These are phyloP conservation scores for Phytophthora melonis DNA, from an alignment of 352 stramenopile genomes.

Conservation along the genomic window DNA sequence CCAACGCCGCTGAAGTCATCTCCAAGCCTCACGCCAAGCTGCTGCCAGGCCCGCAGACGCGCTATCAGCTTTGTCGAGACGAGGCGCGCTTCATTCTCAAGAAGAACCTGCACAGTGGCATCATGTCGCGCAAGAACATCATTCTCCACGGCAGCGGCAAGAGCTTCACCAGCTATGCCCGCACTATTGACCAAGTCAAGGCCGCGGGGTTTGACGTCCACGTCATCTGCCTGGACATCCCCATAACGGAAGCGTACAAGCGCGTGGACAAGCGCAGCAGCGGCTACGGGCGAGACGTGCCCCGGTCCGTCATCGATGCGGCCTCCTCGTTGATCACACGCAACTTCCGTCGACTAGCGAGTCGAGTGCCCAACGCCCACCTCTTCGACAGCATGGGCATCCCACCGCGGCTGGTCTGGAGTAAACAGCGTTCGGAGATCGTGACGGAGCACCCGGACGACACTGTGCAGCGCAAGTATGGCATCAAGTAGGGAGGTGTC, in stretches of 20 bases:
- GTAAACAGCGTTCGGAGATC: slow-evolving; percentile 67
- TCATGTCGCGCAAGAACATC: slow-evolving; percentile 83
- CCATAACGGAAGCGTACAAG: slow-evolving; percentile 66
- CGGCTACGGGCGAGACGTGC: slow-evolving; percentile 76
- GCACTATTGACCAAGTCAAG: slow-evolving; percentile 74
- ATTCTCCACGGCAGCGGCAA: slow-evolving; percentile 84
- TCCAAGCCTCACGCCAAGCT: slow-evolving; percentile 31
- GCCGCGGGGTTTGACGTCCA: slow-evolving; percentile 74
- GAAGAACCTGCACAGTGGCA: slow-evolving; percentile 79
- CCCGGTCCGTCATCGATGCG: slow-evolving; percentile 67
- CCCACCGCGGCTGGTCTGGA: slow-evolving; percentile 78
- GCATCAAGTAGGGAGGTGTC: slow-evolving; percentile 39
- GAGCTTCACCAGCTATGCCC: slow-evolving; percentile 72
- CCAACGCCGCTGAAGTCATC: slow-evolving; percentile 15
- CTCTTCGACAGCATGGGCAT: slow-evolving; percentile 73
- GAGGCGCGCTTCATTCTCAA: slow-evolving; percentile 86
- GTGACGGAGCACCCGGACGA: slow-evolving; percentile 57
- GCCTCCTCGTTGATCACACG: slow-evolving; percentile 69
- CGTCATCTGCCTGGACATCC: slow-evolving; percentile 83
- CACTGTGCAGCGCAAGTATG: slow-evolving; percentile 74
- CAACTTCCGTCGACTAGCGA: slow-evolving; percentile 73
- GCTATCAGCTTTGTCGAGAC: slow-evolving; percentile 83
- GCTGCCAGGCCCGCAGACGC: slow-evolving; percentile 64
- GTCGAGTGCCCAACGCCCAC: slow-evolving; percentile 71
- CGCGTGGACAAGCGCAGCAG: slow-evolving; percentile 73